These are phyloP conservation scores for Agaricus sinodeliciosus DNA, from an alignment of 768 basidiomycete genomes.

Conservation along the genomic window DNA sequence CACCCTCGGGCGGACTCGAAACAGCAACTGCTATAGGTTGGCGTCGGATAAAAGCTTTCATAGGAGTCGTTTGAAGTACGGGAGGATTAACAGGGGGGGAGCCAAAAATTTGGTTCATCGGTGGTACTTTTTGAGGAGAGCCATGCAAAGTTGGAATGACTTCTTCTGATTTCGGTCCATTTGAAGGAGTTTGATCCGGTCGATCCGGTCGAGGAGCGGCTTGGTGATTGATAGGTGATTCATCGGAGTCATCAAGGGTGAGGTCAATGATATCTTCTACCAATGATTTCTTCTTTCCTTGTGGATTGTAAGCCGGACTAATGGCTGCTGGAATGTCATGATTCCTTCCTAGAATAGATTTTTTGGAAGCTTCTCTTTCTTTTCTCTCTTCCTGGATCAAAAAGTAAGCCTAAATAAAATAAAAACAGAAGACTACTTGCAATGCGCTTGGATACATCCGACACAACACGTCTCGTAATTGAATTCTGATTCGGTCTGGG, in stretches of 20 bases:
- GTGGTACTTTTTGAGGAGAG: not conserved
- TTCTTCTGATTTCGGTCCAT: not conserved
- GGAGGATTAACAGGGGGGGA: not conserved
- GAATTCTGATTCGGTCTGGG: not conserved
- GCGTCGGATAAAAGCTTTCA: not conserved
- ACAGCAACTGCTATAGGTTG: not conserved
- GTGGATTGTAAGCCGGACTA: not conserved
- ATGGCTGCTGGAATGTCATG: not conserved
- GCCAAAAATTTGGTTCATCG: not conserved
- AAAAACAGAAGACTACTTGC: not conserved
- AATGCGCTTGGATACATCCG: too few species aligned
- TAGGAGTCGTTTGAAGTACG: not conserved
- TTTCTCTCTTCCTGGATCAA: not conserved
- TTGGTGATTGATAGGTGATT: not conserved
- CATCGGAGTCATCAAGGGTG: slow-evolving; percentile 4
- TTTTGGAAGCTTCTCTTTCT: not conserved
- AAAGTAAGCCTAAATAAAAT: not conserved
- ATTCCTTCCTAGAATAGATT: not conserved
- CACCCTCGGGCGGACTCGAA: not conserved
- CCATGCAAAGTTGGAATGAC: not conserved
- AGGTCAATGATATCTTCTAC: slow-evolving; percentile 7
- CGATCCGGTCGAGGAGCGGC: not conserved
- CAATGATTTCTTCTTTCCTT: not conserved
- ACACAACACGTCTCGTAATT: not conserved
- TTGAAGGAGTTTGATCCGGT: not conserved